Evolutionary conservation across 2,329 filamentous ascomycete species (phyloP).

Genomic region (Aureobasidium sp.): DNA sequence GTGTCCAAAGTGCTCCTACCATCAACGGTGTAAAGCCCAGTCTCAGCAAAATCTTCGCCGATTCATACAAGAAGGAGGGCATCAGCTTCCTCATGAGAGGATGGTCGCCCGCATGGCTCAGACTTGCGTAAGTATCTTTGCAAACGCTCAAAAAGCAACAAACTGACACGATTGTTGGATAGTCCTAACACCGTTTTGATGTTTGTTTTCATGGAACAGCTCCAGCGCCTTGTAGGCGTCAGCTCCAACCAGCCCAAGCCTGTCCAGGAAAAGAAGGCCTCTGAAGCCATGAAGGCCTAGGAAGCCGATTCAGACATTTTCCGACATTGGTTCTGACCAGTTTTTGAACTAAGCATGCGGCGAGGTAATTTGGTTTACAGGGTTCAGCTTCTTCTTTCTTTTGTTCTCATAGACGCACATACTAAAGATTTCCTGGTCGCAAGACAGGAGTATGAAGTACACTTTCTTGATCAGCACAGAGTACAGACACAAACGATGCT

Average conservation of each 20-base stretch:
- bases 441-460: neutral
- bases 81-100: slow-evolving; percentile 13
- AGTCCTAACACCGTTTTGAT: slow-evolving; percentile 9
- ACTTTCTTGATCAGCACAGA: neutral
- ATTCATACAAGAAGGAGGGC: slow-evolving; percentile 7
- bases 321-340: neutral
- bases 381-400: neutral
- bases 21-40: slow-evolving; percentile 5
- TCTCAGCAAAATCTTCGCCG: slow-evolving; percentile 12
- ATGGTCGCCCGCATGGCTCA: slow-evolving; percentile 11
- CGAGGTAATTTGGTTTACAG: neutral
- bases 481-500: neutral
- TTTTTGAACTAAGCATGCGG: neutral
- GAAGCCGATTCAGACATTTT: neutral
- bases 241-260: neutral
- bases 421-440: neutral
- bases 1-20: neutral
- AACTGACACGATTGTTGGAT: neutral
- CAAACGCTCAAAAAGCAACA: neutral
- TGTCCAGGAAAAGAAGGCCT: slow-evolving; percentile 7
- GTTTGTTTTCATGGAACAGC: slow-evolving; percentile 13
- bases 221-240: slow-evolving; percentile 3
- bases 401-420: neutral
- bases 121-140: slow-evolving; percentile 8
- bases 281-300: neutral